Conservation (phyloP, 192 early-diverging fungal species). For the Coemansia sp. region DNA sequence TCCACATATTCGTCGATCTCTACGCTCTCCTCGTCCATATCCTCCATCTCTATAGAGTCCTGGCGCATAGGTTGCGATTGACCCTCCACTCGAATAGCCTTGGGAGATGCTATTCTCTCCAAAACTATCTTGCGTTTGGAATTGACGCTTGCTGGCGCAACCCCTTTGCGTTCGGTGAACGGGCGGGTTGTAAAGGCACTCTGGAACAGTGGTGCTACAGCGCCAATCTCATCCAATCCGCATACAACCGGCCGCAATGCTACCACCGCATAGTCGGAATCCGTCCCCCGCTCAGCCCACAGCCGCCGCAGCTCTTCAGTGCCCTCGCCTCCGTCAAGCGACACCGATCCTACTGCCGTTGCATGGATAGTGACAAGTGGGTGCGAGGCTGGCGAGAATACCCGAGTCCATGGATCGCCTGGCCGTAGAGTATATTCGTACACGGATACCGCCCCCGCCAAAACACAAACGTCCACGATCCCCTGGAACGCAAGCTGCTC, state of each 20-base stretch:
- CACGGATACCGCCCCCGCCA: conserved; percentile 17
- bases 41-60: too few species aligned
- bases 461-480: conserved; percentile 30
- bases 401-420: conserved; percentile 19
- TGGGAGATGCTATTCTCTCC: conserved; percentile 3
- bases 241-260: conserved; percentile 28
- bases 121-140: conserved; percentile 15
- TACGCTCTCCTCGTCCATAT: too few species aligned
- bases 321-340: not conserved
- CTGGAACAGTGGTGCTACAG: conserved; percentile 23
- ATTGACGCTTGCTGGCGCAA: conserved; percentile 3
- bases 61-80: too few species aligned
- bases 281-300: conserved; percentile 1
- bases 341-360: too few species aligned
- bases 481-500: conserved; percentile 31
- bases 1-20: too few species aligned
- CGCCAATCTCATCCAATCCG: conserved; percentile 32
- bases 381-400: conserved; percentile 47
- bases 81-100: not conserved
- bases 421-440: conserved; percentile 16
- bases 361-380: conserved; percentile 21
- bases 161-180: conserved; percentile 7
- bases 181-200: conserved; percentile 17
- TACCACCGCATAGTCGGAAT: conserved; percentile 3
- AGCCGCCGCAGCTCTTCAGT: conserved; percentile 8